Percentiles rank a stretch among this genome's conserved stretches.
Conservation (phyloP, 331 rosid genomes). For the Quercus phellos region DNA sequence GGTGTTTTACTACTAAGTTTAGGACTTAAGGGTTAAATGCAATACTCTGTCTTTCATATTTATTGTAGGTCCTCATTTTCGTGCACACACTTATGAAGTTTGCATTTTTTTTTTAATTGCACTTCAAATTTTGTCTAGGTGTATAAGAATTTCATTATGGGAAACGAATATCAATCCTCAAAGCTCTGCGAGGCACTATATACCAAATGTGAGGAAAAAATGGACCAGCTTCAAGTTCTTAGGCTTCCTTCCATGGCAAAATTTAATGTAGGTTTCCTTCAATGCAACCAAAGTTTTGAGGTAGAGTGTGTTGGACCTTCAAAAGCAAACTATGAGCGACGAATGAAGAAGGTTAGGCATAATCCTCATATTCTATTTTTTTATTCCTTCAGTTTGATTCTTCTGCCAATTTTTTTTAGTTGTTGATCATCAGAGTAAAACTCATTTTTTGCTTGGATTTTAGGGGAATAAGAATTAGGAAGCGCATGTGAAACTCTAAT, state of each 20-base stretch:
- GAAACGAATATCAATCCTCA: slow-evolving; percentile 75
- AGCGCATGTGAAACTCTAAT: neutral
- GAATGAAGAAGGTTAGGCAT: slow-evolving; percentile 71
- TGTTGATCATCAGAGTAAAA: neutral
- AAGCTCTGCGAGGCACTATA: slow-evolving; percentile 81
- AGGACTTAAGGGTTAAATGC: neutral
- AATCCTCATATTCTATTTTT: neutral
- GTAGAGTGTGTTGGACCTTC: slow-evolving; percentile 82
- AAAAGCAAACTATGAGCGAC: slow-evolving; percentile 65
- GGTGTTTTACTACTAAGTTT: neutral
- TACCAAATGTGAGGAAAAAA: slow-evolving; percentile 76
- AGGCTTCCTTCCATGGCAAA: slow-evolving; percentile 95
- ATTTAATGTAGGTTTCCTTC: slow-evolving; percentile 82
- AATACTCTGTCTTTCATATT: neutral
- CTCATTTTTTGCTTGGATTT: neutral
- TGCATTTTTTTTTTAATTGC: neutral
- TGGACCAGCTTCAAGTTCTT: slow-evolving; percentile 93
- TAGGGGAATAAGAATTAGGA: neutral
- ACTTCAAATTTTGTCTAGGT: slow-evolving; percentile 38
- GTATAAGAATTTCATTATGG: slow-evolving; percentile 48
- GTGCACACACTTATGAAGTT: neutral
- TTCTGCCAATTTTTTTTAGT: neutral
- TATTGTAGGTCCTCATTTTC: neutral
- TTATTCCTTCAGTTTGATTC: neutral
- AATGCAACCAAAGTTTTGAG: slow-evolving; percentile 78